A percentile compares a stretch with the other conserved stretches of the same genome.
Conservation (phyloP, 1,284 basidiomycete species). For the Cutaneotrichosporon cutaneum region DNA sequence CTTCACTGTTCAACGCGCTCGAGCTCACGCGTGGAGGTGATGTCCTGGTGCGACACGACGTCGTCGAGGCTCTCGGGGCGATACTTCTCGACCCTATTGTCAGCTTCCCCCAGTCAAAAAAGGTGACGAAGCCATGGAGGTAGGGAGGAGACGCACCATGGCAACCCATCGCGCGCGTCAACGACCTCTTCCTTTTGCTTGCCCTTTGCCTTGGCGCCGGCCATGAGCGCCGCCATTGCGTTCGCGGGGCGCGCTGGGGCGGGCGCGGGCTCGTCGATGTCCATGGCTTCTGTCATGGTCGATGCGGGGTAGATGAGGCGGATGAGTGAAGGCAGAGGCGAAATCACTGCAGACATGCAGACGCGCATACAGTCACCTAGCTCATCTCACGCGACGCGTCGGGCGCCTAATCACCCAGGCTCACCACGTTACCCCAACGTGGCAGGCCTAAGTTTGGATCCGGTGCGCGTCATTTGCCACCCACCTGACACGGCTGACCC, state of each 20-base stretch:
- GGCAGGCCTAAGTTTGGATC: background rate
- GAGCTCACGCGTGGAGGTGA: slow-evolving; percentile 79
- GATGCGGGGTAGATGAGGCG: background rate
- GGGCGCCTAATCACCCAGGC: background rate
- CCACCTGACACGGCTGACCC: background rate
- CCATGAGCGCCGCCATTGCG: slow-evolving; percentile 49
- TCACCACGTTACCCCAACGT: background rate
- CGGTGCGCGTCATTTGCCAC: slow-evolving; percentile 4
- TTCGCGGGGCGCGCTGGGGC: slow-evolving; percentile 29
- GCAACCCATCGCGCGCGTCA: slow-evolving; percentile 47
- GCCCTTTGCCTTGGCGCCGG: slow-evolving; percentile 41
- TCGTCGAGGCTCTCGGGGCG: slow-evolving; percentile 82
- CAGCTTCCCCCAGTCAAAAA: slow-evolving; percentile 7
- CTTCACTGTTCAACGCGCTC: background rate
- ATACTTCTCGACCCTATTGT: slow-evolving; percentile 89
- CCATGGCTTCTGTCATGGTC: slow-evolving; percentile 31
- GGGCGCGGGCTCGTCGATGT: slow-evolving; percentile 31
- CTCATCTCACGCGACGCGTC: slow-evolving; percentile 11
- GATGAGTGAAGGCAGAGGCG: background rate
- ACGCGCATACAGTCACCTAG: slow-evolving; percentile 2
- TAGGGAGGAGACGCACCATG: slow-evolving; percentile 38
- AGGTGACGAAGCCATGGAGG: background rate
- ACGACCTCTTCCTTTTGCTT: slow-evolving; percentile 41
- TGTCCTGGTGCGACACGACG: slow-evolving; percentile 91
- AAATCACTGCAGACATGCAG: background rate